phyloP scores from a whole-genome alignment of 345 rosid genomes.

The Murraya koenigii region DNA sequence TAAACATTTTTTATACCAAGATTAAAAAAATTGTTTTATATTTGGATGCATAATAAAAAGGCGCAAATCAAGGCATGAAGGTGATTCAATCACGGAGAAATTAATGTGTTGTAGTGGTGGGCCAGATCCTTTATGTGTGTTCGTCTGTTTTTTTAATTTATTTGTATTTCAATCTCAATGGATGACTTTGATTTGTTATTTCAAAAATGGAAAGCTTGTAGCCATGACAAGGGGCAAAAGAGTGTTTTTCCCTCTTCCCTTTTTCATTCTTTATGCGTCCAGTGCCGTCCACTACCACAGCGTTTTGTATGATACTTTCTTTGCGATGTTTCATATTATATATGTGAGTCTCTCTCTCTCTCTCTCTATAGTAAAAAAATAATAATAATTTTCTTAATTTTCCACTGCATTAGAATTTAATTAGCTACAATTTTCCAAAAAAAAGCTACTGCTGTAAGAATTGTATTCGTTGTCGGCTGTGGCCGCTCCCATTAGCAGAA shows the following conservation, averaged over 20 bases:
- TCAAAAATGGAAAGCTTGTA: constrained; percentile 4
- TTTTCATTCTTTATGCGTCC: neutral
- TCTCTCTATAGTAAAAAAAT: no score
- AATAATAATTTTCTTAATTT: neutral
- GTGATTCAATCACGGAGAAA: constrained; percentile 22
- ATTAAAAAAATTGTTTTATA: no score
- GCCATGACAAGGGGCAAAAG: neutral
- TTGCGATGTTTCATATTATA: neutral
- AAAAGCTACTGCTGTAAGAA: neutral
- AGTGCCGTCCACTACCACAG: neutral
- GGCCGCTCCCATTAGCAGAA: neutral
- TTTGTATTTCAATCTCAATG: no score
- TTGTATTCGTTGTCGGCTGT: neutral
- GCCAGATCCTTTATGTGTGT: neutral
- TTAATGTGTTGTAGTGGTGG: neutral
- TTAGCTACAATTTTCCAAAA: neutral
- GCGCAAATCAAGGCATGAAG: constrained; percentile 15
- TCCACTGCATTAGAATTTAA: neutral
- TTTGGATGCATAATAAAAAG: no score
- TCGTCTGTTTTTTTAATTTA: no score
- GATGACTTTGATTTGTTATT: neutral
- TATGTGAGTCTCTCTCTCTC: no score
- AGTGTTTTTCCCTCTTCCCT: neutral
- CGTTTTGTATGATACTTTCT: neutral
- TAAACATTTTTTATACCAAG: no score